phyloP scores from a whole-genome alignment of 768 basidiomycete species.

The Neoboletus magnificus region DNA sequence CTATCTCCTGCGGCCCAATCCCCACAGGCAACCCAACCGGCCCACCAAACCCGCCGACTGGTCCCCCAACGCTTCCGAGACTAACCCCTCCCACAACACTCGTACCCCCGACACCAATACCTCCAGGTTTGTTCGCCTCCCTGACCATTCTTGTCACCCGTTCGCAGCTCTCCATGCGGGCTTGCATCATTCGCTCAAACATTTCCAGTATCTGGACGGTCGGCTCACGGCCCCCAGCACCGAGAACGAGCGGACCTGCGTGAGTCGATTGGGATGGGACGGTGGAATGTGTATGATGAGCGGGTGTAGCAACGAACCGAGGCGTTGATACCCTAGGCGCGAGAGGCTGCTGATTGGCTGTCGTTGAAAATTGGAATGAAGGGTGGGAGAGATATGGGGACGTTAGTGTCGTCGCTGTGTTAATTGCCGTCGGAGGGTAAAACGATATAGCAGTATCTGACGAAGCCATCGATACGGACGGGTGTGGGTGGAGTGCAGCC shows the following conservation, averaged over 20 bases:
- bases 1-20: conserved; percentile 21
- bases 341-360: conserved; percentile 9
- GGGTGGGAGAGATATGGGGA: conserved; percentile 32
- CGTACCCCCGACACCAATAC: conserved; percentile 5
- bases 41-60: conserved; percentile 30
- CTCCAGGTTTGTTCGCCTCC: conserved; percentile 27
- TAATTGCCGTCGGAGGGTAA: conserved; percentile 29
- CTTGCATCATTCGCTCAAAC: conserved; percentile 71
- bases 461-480: conserved; percentile 12
- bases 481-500: conserved; percentile 15
- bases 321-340: conserved; percentile 9
- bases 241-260: conserved; percentile 27
- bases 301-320: conserved; percentile 11
- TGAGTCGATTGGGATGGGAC: conserved; percentile 9
- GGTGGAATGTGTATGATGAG: conserved; percentile 5
- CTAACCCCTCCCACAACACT: conserved; percentile 7
- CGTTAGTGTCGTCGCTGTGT: conserved; percentile 31
- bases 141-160: conserved; percentile 56
- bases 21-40: conserved; percentile 23
- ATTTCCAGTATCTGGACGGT: conserved; percentile 57
- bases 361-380: conserved; percentile 24
- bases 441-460: conserved; percentile 21
- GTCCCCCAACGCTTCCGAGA: conserved; percentile 26
- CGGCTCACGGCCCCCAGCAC: conserved; percentile 34
- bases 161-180: conserved; percentile 74